Base-by-base conservation (phyloP, 2,329 filamentous ascomycete species). In the Chrysoporthe puriensis region DNA sequence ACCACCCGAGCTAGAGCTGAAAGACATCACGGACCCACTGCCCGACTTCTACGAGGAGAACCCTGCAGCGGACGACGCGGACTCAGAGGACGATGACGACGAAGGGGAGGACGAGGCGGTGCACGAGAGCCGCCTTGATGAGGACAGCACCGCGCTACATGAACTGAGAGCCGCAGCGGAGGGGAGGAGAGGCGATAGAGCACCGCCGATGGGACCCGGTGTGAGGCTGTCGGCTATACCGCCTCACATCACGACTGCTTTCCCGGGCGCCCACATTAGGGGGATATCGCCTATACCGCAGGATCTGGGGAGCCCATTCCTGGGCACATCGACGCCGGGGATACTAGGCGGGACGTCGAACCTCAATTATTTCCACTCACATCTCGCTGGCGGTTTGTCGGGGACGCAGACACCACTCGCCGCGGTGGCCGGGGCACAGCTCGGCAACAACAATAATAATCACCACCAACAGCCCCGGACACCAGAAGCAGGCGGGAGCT, bases 1-100 rank as follows among this genome's bases (percentile, higher is more conserved):
- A 62, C 85, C 92, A 50, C 96, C 96, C 1, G 87, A 92, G 73
- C 87, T 99, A 54, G 93, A 96, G 76, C 90, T 99, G 74, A 98
- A 97, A 80, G 96, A 98, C 78, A 94, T 99, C 70, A 96, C 95
- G 73, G 94, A 99, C 77, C 96, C 96, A 1, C 86, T 98, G 68
- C 90, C 94, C 0, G 96, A 99, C 75, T 99, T 99, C 76, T 99
- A 99, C 82, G 96, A 97, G 73, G 90, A 92, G 73, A 88, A 91
- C 36, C 82, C 89, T 48, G 90, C 91, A 69, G 85, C 86, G 32
- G 83, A 87, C 36, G 85, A 86, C 50, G 85, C 83, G 48, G 86
- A 88, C 14, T 83, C 84, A 11, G 79, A 79, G 6, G 83, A 42
- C 1, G 62, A 43, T 21, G 40, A 21, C 2, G 80, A 81, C 0